phyloP scores from a whole-genome alignment of 2,329 filamentous ascomycete genomes.

The Aspergillus sp. region DNA sequence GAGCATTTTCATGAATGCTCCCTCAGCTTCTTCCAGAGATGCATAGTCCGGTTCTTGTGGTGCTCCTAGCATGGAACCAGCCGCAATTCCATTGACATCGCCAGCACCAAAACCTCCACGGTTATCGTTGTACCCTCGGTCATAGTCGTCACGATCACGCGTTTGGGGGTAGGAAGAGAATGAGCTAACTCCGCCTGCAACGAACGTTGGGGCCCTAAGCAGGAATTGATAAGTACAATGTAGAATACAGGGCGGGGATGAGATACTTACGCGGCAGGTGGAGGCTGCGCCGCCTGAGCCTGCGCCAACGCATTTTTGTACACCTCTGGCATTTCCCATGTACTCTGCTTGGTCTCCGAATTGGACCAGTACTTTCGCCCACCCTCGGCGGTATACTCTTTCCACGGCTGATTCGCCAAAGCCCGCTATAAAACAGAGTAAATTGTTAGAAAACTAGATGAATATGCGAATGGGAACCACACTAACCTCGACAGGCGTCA shows the following conservation, averaged over 20 bases:
- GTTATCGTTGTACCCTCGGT: conserved; percentile 47
- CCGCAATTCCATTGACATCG: conserved; percentile 42
- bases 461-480: conserved; percentile 17
- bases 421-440: conserved; percentile 60
- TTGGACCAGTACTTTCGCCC: conserved; percentile 96
- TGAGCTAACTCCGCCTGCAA: conserved; percentile 56
- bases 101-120: conserved; percentile 46
- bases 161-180: conserved; percentile 41
- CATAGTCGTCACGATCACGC: conserved; percentile 51
- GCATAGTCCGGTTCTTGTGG: conserved; percentile 71
- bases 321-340: conserved; percentile 87
- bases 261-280: conserved; percentile 47
- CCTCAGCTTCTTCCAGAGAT: conserved; percentile 82
- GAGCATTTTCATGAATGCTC: conserved; percentile 87
- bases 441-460: not conserved
- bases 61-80: conserved; percentile 37
- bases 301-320: conserved; percentile 74
- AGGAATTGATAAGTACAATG: conserved; percentile 40
- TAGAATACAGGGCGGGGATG: not conserved
- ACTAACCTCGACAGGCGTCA: conserved; percentile 75
- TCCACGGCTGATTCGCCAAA: conserved; percentile 82
- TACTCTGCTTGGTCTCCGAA: conserved; percentile 84
- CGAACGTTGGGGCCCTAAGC: conserved; percentile 53
- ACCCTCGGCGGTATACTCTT: conserved; percentile 82
- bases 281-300: conserved; percentile 51